These are phyloP conservation scores for Macrotyloma uniflorum DNA, from an alignment of 306 rosid genomes.

Conservation along the genomic window DNA sequence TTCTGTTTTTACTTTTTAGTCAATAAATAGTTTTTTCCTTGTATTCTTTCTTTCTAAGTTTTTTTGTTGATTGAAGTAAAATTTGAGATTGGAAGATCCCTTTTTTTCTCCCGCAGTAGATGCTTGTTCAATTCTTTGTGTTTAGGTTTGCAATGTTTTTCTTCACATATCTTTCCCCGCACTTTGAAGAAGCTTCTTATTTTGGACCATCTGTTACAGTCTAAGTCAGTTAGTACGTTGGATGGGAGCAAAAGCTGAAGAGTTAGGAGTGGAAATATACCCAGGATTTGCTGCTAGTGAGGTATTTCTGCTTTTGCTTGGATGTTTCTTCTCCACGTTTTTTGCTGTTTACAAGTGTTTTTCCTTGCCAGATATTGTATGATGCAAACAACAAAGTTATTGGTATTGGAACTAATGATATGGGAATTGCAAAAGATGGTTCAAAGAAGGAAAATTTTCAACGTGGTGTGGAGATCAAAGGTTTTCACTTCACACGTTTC, in stretches of 20 bases:
- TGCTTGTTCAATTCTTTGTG: too few species aligned
- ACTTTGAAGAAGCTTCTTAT: slow-evolving; percentile 28
- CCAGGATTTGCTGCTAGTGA: slow-evolving; percentile 97
- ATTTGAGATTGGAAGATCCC: too few species aligned
- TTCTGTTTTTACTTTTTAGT: background rate
- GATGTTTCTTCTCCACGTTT: slow-evolving; percentile 26
- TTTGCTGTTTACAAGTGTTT: slow-evolving; percentile 23
- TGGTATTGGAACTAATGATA: slow-evolving; percentile 91
- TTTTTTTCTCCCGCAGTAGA: too few species aligned
- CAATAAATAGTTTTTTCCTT: background rate
- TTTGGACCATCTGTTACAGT: slow-evolving; percentile 55
- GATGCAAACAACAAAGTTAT: slow-evolving; percentile 65
- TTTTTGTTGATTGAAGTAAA: too few species aligned
- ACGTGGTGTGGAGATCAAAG: slow-evolving; percentile 82
- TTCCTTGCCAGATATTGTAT: slow-evolving; percentile 68
- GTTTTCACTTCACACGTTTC: slow-evolving; percentile 51
- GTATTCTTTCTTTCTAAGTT: too few species aligned
- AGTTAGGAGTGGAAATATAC: slow-evolving; percentile 92
- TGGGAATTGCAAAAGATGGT: slow-evolving; percentile 94
- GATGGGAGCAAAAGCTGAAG: slow-evolving; percentile 98
- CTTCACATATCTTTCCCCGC: background rate
- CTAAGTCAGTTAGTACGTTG: slow-evolving; percentile 91
- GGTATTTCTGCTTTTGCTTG: slow-evolving; percentile 53
- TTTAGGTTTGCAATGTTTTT: slow-evolving; percentile 20
- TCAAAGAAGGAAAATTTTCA: slow-evolving; percentile 89